phyloP scores from a whole-genome alignment of 129 eudicot species.

The Silybum marianum region DNA sequence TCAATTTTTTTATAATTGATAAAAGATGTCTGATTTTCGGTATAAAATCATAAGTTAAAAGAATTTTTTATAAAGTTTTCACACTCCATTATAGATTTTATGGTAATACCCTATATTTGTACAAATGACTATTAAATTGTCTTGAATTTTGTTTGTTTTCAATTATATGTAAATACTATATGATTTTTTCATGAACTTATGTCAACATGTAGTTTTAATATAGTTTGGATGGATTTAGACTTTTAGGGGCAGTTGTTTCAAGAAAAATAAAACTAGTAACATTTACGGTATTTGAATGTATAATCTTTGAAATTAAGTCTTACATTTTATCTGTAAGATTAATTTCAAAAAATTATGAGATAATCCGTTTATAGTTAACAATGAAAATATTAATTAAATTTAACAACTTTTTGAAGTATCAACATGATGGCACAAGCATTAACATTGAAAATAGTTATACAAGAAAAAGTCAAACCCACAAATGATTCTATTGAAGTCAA shows the following conservation, averaged over 20 bases:
- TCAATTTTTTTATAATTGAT: background rate
- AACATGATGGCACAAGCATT: constrained; percentile 27
- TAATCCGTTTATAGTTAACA: background rate
- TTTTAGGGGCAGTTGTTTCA: background rate
- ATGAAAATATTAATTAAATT: background rate
- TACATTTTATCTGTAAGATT: too few species aligned
- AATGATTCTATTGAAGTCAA: constrained; percentile 31
- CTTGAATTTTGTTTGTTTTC: background rate
- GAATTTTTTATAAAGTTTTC: background rate
- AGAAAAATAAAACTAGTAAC: too few species aligned
- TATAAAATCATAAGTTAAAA: background rate
- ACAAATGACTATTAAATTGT: background rate
- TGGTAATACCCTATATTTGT: too few species aligned
- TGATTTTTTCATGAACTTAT: background rate
- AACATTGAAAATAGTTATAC: constrained; percentile 17
- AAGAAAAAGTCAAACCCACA: constrained; percentile 14
- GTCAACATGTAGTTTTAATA: too few species aligned
- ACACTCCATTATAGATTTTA: too few species aligned
- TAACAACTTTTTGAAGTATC: background rate
- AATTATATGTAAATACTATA: too few species aligned
- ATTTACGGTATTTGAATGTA: too few species aligned
- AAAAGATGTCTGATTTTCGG: background rate
- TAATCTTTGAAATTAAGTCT: too few species aligned
- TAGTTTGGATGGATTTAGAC: too few species aligned
- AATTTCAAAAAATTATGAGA: background rate